phyloP scores from a whole-genome alignment of 345 rosid genomes.

The Camelina neglecta region DNA sequence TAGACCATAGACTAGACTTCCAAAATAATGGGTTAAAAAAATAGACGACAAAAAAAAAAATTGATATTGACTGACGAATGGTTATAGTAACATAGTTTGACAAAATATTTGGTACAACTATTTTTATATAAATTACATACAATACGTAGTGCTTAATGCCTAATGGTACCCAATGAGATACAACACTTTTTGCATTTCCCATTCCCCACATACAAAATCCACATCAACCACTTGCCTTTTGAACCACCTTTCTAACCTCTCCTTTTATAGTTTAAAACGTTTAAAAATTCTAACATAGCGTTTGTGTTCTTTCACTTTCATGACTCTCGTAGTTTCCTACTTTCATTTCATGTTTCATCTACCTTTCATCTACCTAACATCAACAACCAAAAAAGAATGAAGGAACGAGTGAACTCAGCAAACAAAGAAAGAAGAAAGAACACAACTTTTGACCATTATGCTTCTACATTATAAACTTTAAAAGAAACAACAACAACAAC shows the following conservation, averaged over 20 bases:
- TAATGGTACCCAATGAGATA: constrained; percentile 31
- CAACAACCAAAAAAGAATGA: constrained; percentile 2
- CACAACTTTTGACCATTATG: constrained; percentile 23
- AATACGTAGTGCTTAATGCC: background rate
- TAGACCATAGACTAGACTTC: background rate
- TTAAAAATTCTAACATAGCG: background rate
- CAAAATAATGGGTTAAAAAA: background rate
- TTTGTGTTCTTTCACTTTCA: constrained; percentile 16
- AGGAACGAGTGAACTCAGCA: background rate
- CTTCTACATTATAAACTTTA: constrained; percentile 20
- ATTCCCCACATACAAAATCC: constrained; percentile 44
- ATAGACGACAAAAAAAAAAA: too few species aligned
- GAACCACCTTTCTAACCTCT: background rate
- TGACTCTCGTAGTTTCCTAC: background rate
- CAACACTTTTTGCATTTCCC: constrained; percentile 33
- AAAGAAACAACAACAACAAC: background rate
- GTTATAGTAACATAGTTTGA: constrained; percentile 14
- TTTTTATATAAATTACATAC: background rate
- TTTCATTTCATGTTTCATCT: constrained; percentile 6
- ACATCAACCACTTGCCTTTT: constrained; percentile 30
- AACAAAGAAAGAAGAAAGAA: background rate
- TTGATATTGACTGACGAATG: constrained; percentile 9
- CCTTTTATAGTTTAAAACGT: background rate
- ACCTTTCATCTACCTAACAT: constrained; percentile 1
- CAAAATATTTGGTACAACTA: constrained; percentile 18